Conservation (phyloP, 2,329 filamentous ascomycete species). For the Neofusicoccum parvum region DNA sequence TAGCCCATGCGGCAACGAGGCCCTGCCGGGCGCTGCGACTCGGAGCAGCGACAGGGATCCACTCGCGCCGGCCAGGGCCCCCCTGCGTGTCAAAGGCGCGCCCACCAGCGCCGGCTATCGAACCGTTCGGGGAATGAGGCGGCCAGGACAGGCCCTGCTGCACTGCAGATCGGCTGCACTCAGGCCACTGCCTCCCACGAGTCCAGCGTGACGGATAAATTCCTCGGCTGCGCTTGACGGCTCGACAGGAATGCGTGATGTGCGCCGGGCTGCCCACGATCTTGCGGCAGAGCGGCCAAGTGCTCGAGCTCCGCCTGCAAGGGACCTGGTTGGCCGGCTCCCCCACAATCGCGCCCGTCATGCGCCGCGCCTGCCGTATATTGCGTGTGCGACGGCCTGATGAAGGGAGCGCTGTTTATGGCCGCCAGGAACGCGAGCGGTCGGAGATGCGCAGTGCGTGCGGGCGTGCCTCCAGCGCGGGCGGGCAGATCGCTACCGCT, state of each 20-base stretch:
- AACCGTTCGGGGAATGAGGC: conserved; percentile 41
- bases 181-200: conserved; percentile 16
- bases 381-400: conserved; percentile 22
- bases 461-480: background rate
- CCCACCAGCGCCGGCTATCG: conserved; percentile 34
- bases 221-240: conserved; percentile 24
- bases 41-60: conserved; percentile 23
- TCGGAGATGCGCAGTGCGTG: background rate
- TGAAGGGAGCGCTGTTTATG: conserved; percentile 23
- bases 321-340: conserved; percentile 15
- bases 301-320: conserved; percentile 18
- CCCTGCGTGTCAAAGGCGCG: conserved; percentile 18
- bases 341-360: conserved; percentile 15
- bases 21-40: conserved; percentile 21
- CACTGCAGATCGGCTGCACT: conserved; percentile 41
- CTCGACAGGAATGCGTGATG: conserved; percentile 20
- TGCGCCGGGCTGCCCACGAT: conserved; percentile 20
- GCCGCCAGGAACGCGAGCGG: conserved; percentile 22
- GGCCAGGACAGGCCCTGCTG: conserved; percentile 43
- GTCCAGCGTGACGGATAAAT: conserved; percentile 26
- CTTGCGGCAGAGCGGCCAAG: conserved; percentile 10
- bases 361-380: conserved; percentile 3
- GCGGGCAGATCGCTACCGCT: conserved; percentile 15
- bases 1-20: conserved; percentile 16
- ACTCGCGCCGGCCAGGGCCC: conserved; percentile 20